Evolutionary conservation across 305 asterid species (phyloP), one percentile per base, ranked within the genome.

Genomic region (Solanum aculeatissimum): DNA sequence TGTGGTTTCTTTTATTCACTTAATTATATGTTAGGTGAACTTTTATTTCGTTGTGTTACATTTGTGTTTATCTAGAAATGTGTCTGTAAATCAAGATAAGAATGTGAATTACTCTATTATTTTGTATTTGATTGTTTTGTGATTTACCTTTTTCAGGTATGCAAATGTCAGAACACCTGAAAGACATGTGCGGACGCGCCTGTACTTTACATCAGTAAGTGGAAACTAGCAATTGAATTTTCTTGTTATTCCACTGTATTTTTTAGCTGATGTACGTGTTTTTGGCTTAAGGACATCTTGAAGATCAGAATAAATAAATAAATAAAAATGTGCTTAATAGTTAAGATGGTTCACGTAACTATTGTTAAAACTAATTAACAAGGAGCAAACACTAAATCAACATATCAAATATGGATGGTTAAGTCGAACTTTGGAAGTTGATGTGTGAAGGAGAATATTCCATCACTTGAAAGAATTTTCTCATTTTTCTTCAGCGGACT

Each of bases 141-240:
- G 68, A 35, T 79, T 29, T 79, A 53, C 68, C 80, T 90, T 70
- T 84, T 68, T 57, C 89, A 97, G 99, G 87, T 97, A 97, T 86
- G 99, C 99, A 18, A 95, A 97, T 69, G 99, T 97, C 82, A 90
- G 84, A 85, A 94, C 98, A 58, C 99, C 99, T 32, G 98, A 97
- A 60, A 93, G 99, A 83, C 98, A 97, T 82, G 98, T 97, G 77
- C 92, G 98, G 81, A 97, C 98, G 18, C 95, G 99, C 66, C 97
- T 97, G 53, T 97, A 97, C 90, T 97, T 97, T 84, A 97, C 99
- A 75, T 97, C 99, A 68, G 99, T 97, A 89, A 94, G 98, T 87
- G 70, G 81, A 84, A 65, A 27, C 10, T 55, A 12, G 69, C 27
- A 19, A 47, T 80, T 54, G 66, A 9, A 51, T 79, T 75, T 58